Conservation (phyloP, 768 basidiomycete genomes). For the Mycena galericulata region DNA sequence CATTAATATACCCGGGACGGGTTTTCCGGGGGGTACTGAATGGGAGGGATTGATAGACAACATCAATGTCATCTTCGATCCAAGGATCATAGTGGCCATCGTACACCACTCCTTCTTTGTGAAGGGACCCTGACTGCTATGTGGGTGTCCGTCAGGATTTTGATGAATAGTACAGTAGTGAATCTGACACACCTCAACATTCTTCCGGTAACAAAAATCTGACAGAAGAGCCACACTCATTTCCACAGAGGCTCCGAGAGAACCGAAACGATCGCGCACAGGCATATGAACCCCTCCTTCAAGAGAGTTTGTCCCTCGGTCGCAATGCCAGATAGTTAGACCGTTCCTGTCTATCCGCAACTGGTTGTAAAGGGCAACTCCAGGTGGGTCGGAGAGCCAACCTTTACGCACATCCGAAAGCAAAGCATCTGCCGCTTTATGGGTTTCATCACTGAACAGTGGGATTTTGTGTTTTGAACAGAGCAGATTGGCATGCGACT, state of each 20-base stretch:
- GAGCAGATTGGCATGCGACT: not conserved
- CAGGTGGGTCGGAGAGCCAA: too few species aligned
- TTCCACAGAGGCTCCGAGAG: conserved; percentile 13
- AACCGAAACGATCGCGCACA: not conserved
- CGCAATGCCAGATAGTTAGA: not conserved
- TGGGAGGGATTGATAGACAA: conserved; percentile 4
- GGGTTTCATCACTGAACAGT: not conserved
- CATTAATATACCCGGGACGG: conserved; percentile 14
- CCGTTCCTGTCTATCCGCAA: not conserved
- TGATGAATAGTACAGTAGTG: too few species aligned
- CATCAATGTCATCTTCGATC: conserved; percentile 20
- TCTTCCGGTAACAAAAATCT: conserved; percentile 18
- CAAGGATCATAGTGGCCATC: conserved; percentile 14
- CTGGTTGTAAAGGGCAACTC: conserved; percentile 5
- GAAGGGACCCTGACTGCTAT: conserved; percentile 3
- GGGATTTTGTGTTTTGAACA: not conserved
- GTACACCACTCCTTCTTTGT: conserved; percentile 1
- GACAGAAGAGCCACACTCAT: conserved; percentile 7
- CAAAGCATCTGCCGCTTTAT: conserved; percentile 1
- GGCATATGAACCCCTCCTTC: conserved; percentile 4
- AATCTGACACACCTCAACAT: conserved; percentile 10
- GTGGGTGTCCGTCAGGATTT: not conserved
- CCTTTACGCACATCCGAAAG: not conserved
- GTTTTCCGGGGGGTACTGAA: not conserved
- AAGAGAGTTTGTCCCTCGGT: conserved; percentile 1